Percentiles rank a stretch among this genome's conserved stretches.
phyloP scores from a whole-genome alignment of 1,139 yeast species.

The Candida frijolesensis region DNA sequence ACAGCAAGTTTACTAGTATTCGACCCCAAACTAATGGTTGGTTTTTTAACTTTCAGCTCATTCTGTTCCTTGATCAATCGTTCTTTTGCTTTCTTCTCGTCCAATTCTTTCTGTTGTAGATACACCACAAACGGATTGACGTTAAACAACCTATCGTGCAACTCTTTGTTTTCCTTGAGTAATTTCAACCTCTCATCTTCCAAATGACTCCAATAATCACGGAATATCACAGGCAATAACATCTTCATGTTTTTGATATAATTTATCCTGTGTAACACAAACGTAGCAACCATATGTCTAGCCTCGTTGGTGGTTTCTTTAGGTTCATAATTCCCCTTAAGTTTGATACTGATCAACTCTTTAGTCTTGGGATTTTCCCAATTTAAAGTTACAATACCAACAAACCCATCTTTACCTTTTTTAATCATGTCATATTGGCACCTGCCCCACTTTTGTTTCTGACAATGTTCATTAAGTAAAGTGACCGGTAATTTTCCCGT shows the following conservation, averaged over 20 bases:
- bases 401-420: conserved; percentile 48
- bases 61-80: conserved; percentile 37
- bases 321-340: conserved; percentile 68
- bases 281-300: conserved; percentile 87
- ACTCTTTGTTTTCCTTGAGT: conserved; percentile 44
- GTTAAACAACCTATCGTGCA: conserved; percentile 56
- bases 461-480: conserved; percentile 83
- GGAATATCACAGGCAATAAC: conserved; percentile 83
- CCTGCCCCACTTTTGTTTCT: conserved; percentile 86
- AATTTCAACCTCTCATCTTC: conserved; percentile 57
- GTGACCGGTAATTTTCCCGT: conserved; percentile 94
- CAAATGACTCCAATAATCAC: conserved; percentile 73
- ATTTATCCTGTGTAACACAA: conserved; percentile 77
- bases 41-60: conserved; percentile 43
- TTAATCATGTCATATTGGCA: conserved; percentile 73
- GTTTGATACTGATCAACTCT: conserved; percentile 58
- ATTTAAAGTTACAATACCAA: conserved; percentile 61
- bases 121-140: conserved; percentile 72
- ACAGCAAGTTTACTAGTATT: background rate
- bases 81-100: conserved; percentile 48
- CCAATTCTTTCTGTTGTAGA: conserved; percentile 52
- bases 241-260: conserved; percentile 81
- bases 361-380: conserved; percentile 83
- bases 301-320: conserved; percentile 87
- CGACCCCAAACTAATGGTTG: conserved; percentile 38